Base-by-base conservation (phyloP, 2,329 filamentous ascomycete genomes). In the Fusarium virguliforme region DNA sequence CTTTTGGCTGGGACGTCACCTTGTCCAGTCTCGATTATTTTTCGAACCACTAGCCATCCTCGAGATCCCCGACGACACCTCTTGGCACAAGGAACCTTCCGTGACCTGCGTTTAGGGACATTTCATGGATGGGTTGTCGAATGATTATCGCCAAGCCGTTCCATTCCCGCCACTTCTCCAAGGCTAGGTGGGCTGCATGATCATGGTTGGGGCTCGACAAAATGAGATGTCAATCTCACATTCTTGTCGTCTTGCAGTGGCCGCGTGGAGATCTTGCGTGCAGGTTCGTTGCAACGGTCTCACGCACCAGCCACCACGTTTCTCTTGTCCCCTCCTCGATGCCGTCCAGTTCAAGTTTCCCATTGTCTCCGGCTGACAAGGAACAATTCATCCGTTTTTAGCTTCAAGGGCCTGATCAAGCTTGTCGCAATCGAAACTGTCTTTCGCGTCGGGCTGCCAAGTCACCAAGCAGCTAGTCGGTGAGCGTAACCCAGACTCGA, bases 181-280 rank as follows among this genome's bases (percentile, higher is more conserved):
- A 38, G 46, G 56, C 35, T 43, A 53, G 15, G 60, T 55, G 38
- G 46, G 55, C 38, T 43, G 37, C 40, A 34, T 65, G 64, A 68
- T 57, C 64, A 48, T 35, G 43, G 68, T 54, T 65, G 60, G 46
- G 32, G 65, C 60, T 68, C 41, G 37, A 50, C 34, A 43, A 32
- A 18, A 54, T 35, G 24, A 56, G 48, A 38, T 50, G 28, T 38
- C 56, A 58, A 30, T 59, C 38, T 56, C 34, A 50, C 60, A 15
- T 51, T 43, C 12, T 34, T 70, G 51, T 24, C 61, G 24, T 40
- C 40, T 67, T 48, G 57, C 70, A 70, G 54, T 67, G 67, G 62
- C 63, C 67, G 67, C 68, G 67, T 70, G 34, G 60, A 58, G 68
- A 70, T 70, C 68, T 60, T 38, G 63, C 41, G 41, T 71, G 68